phyloP scores from a whole-genome alignment of 192 early-diverging fungal genomes.

The Coemansia nantahalensis region DNA sequence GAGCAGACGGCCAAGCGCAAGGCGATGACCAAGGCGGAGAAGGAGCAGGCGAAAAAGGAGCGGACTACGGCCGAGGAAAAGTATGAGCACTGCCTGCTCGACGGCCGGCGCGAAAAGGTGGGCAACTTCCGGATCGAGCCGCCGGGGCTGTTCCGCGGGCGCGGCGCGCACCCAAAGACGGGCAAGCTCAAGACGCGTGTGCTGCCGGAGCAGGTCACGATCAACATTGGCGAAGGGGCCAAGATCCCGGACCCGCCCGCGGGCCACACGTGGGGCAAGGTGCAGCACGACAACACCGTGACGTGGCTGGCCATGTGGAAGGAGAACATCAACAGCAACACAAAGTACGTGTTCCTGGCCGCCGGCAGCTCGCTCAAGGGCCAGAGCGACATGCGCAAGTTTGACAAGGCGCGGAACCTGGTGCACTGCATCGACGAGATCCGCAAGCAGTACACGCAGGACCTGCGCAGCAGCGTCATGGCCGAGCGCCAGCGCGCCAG shows the following conservation, averaged over 20 bases:
- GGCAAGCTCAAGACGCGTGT: slow-evolving; percentile 90
- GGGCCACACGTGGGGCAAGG: slow-evolving; percentile 85
- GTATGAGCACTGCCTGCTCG: slow-evolving; percentile 73
- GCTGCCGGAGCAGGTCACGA: slow-evolving; percentile 86
- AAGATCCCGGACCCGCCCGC: slow-evolving; percentile 76
- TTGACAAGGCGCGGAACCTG: slow-evolving; percentile 89
- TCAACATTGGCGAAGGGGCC: slow-evolving; percentile 82
- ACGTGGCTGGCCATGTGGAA: slow-evolving; percentile 99
- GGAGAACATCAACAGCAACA: slow-evolving; percentile 92
- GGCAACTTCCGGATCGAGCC: slow-evolving; percentile 98
- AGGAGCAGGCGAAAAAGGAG: slow-evolving; percentile 73
- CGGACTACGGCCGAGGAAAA: slow-evolving; percentile 67
- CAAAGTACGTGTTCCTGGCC: slow-evolving; percentile 95
- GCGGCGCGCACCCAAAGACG: slow-evolving; percentile 94
- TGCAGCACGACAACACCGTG: slow-evolving; percentile 87
- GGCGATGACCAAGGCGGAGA: slow-evolving; percentile 86
- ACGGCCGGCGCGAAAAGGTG: slow-evolving; percentile 94
- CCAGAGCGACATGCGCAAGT: slow-evolving; percentile 93
- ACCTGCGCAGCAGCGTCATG: slow-evolving; percentile 79
- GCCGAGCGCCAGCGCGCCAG: slow-evolving; percentile 87
- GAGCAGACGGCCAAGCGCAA: slow-evolving; percentile 77
- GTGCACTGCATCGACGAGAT: slow-evolving; percentile 67
- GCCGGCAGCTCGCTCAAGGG: slow-evolving; percentile 93
- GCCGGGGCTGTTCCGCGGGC: slow-evolving; percentile 93
- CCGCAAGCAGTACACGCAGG: slow-evolving; percentile 71